Evolutionary conservation across 2,329 filamentous ascomycete species (phyloP), one percentile per base, ranked within the genome.

Genomic region (Aspergillus sp.): DNA sequence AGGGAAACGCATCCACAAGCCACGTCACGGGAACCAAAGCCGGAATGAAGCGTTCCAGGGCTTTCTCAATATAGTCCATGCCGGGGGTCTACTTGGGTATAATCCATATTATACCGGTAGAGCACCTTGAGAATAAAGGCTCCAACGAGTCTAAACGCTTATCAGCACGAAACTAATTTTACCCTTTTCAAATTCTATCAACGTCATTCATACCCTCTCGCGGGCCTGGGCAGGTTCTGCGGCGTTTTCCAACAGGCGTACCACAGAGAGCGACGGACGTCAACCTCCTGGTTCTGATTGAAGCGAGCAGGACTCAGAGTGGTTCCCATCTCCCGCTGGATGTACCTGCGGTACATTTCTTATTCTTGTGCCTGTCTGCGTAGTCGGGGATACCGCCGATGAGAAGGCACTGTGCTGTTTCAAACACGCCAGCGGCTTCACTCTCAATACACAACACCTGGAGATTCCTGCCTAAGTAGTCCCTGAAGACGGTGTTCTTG

Each of bases 311-410:
- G 75, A 0, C 74, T 65, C 0, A 65, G 59, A 41, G 79, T 80
- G 0, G 81, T 79, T 0, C 83, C 83, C 6, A 85, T 71, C 13
- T 80, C 72, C n/a, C 76, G 74, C 28, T 75, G 72, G 46, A 82
- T 75, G 9, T 80, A 75, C 67, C 81, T 85, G 11, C 84, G 81
- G 51, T 82, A 76, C n/a, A n/a, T n/a, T n/a, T n/a, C n/a, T n/a
- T n/a, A n/a, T n/a, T n/a, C n/a, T n/a, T n/a, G n/a, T n/a, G n/a
- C n/a, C n/a, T n/a, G n/a, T n/a, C n/a, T n/a, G n/a, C n/a, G n/a
- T n/a, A n/a, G n/a, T n/a, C n/a, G n/a, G n/a, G n/a, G n/a, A n/a
- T n/a, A n/a, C n/a, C n/a, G n/a, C n/a, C n/a, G n/a, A n/a, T n/a
- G n/a, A n/a, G n/a, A n/a, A n/a, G n/a, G n/a, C n/a, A n/a, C n/a